Evolutionary conservation across 1,284 basidiomycete genomes (phyloP).

Genomic region (Testicularia cyperi): DNA sequence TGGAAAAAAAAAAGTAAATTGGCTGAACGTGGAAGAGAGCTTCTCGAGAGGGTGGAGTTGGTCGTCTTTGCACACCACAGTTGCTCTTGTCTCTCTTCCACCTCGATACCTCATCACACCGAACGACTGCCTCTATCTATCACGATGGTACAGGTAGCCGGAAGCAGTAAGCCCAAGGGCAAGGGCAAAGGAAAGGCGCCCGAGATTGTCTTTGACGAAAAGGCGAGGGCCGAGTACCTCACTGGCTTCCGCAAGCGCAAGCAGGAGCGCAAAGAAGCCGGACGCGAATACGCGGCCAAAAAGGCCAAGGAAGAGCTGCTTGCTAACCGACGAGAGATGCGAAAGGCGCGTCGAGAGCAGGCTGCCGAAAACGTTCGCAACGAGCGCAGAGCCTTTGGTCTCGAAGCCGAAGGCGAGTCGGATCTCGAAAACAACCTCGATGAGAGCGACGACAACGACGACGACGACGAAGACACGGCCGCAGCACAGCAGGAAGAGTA

Average conservation of each 20-base stretch:
- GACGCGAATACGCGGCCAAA: constrained; percentile 39
- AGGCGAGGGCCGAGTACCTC: constrained; percentile 50
- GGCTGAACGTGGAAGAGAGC: too few relatives aligned
- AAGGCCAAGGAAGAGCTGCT: constrained; percentile 44
- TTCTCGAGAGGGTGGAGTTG: too few relatives aligned
- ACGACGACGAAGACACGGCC: constrained; percentile 13
- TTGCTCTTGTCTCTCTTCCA: too few relatives aligned
- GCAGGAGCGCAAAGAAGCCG: constrained; percentile 51
- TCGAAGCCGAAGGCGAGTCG: constrained; percentile 39
- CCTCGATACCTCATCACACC: too few relatives aligned
- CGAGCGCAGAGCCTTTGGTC: constrained; percentile 44
- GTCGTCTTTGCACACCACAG: too few relatives aligned
- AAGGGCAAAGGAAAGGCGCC: constrained; percentile 28
- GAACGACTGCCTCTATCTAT: too few relatives aligned
- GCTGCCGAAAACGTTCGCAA: constrained; percentile 53
- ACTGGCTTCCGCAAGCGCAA: constrained; percentile 59
- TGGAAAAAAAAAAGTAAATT: too few relatives aligned
- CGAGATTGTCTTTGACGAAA: constrained; percentile 53
- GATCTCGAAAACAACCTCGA: constrained; percentile 21
- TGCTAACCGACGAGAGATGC: constrained; percentile 25
- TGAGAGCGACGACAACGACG: constrained; percentile 12
- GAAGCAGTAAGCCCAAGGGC: constrained; percentile 2
- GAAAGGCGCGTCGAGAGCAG: constrained; percentile 41
- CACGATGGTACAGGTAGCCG: too few relatives aligned
- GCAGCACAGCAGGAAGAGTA: constrained; percentile 21